phyloP scores from a whole-genome alignment of 2,329 filamentous ascomycete genomes.

The Aspergillus puulaauensis region DNA sequence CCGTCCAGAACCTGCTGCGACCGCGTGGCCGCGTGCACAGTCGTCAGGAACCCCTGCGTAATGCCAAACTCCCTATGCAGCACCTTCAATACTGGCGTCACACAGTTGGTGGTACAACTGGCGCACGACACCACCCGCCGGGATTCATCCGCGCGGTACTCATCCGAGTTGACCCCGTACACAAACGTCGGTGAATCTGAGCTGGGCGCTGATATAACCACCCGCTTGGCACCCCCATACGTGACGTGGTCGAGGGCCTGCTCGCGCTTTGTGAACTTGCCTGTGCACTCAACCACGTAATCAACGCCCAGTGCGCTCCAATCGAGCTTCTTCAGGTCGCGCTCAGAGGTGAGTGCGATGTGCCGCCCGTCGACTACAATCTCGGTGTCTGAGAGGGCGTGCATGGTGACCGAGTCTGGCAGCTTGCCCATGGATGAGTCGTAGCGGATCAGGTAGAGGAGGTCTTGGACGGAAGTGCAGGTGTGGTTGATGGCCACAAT shows the following conservation, averaged over 20 bases:
- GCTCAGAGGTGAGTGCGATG: constrained; percentile 28
- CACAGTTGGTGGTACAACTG: constrained; percentile 36
- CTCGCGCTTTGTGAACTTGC: constrained; percentile 72
- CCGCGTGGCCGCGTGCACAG: constrained; percentile 30
- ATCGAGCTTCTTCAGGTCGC: constrained; percentile 28
- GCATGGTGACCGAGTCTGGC: constrained; percentile 90
- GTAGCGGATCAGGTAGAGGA: constrained; percentile 30
- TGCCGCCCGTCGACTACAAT: constrained; percentile 45
- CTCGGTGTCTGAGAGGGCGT: constrained; percentile 84
- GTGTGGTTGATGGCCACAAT: constrained; percentile 32
- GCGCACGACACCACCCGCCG: constrained; percentile 29
- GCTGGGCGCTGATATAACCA: constrained; percentile 55
- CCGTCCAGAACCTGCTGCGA: constrained; percentile 35
- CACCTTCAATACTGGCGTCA: constrained; percentile 33
- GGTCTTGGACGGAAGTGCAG: constrained; percentile 27
- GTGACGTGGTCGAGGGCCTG: constrained; percentile 68
- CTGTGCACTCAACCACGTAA: constrained; percentile 30
- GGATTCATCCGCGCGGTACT: constrained; percentile 22
- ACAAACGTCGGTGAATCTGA: constrained; percentile 69
- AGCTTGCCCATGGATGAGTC: constrained; percentile 70
- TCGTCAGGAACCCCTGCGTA: constrained; percentile 32
- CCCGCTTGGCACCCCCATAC: constrained; percentile 87
- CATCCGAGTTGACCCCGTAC: constrained; percentile 31
- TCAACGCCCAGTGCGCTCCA: constrained; percentile 27
- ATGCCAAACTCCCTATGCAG: constrained; percentile 31